Conservation (phyloP, 176 grass and related monocot species). For the Canna indica region DNA sequence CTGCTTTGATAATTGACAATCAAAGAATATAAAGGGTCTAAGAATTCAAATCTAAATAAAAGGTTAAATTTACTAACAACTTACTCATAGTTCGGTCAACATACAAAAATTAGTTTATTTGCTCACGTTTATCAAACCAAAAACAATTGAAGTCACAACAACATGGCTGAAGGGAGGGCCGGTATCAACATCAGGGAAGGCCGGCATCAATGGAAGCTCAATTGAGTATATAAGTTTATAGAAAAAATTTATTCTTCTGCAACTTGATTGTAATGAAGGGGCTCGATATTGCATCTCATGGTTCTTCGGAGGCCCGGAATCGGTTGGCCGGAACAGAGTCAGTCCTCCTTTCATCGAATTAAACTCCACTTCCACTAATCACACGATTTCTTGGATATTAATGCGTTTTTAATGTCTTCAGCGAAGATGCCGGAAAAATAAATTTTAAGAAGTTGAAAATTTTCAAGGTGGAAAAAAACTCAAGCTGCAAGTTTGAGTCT, state of each 20-base stretch:
- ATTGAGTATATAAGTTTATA: too few relatives aligned
- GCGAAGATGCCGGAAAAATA: background rate
- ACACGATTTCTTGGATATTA: background rate
- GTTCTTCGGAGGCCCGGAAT: background rate
- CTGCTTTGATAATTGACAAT: too few relatives aligned
- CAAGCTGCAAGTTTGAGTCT: background rate
- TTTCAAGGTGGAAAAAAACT: background rate
- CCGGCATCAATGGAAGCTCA: too few relatives aligned
- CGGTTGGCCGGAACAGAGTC: background rate
- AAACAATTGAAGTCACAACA: too few relatives aligned
- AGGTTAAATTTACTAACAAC: too few relatives aligned
- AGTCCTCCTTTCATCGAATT: background rate
- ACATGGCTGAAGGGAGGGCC: too few relatives aligned
- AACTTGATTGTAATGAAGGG: background rate
- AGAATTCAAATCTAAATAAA: too few relatives aligned
- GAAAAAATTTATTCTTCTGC: background rate
- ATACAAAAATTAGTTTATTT: too few relatives aligned
- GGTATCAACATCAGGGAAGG: too few relatives aligned
- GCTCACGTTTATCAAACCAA: too few relatives aligned
- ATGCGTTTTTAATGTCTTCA: background rate
- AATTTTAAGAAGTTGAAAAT: background rate
- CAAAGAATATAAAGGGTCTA: too few relatives aligned
- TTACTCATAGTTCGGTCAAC: too few relatives aligned
- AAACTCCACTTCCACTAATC: background rate
- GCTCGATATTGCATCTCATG: background rate